Conservation (phyloP, 164 flowering plant genomes). For the Tetrastigma voinierianum region DNA sequence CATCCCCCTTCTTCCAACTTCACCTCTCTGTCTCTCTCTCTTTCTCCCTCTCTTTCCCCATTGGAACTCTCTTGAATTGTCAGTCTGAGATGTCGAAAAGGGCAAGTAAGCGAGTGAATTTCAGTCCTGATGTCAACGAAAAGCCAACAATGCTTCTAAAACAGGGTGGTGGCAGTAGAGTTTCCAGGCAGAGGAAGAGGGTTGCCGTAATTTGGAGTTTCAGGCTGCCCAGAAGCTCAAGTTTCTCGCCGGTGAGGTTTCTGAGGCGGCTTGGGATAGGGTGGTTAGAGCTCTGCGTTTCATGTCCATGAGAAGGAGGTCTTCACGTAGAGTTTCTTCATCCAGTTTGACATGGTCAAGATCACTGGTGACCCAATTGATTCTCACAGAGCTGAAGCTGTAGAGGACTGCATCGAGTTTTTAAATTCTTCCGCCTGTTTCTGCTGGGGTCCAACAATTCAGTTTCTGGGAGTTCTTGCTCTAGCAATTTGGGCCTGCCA, state of each 20-base stretch:
- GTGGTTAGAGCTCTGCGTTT: conserved; percentile 35
- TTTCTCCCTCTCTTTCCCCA: background rate
- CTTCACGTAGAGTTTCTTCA: conserved; percentile 39
- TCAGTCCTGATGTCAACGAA: conserved; percentile 39
- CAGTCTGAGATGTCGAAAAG: conserved; percentile 34
- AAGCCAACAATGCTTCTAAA: conserved; percentile 23
- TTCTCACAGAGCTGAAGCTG: conserved; percentile 52
- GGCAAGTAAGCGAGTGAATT: conserved; percentile 25
- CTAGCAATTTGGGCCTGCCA: background rate
- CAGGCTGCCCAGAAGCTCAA: conserved; percentile 25
- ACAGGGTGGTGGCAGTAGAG: conserved; percentile 13
- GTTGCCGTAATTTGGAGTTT: conserved; percentile 26
- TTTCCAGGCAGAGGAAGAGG: conserved; percentile 24
- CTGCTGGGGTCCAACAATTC: conserved; percentile 42
- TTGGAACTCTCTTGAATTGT: background rate
- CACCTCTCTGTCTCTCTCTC: background rate
- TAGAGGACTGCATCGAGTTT: conserved; percentile 58
- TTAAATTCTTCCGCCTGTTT: conserved; percentile 45
- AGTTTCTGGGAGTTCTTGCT: conserved; percentile 21
- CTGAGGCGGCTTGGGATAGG: conserved; percentile 36
- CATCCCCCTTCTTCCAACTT: conserved; percentile 3
- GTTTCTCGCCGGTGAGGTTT: conserved; percentile 31
- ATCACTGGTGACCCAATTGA: conserved; percentile 47
- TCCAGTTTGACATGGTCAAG: conserved; percentile 37
- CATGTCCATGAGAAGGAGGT: conserved; percentile 28